Conservation (phyloP, 176 grass and related monocot genomes). For the Rhynchospora pubera region DNA sequence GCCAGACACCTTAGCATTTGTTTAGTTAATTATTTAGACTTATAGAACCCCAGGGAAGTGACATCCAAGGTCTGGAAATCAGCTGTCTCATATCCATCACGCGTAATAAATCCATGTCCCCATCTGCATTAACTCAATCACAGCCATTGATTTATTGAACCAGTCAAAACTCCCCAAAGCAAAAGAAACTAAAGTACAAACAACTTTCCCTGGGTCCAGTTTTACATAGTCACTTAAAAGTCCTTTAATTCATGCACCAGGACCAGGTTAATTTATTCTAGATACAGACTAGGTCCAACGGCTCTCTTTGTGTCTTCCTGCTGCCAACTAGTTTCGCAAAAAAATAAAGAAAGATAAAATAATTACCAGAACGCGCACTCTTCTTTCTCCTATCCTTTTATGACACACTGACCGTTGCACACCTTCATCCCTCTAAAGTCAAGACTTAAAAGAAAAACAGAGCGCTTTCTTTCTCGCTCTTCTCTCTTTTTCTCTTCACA, state of each 20-base stretch:
- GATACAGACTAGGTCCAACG: conserved; percentile 9
- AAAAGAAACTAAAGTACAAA: neutral
- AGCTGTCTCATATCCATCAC: neutral
- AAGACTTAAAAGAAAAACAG: neutral
- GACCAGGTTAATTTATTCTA: neutral
- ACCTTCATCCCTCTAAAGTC: conserved; percentile 8
- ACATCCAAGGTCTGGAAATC: neutral
- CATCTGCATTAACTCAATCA: neutral
- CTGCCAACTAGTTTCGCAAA: conserved; percentile 1
- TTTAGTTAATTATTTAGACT: neutral
- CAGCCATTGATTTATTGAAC: neutral
- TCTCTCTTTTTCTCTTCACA: neutral
- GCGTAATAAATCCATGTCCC: neutral
- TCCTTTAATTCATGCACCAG: neutral
- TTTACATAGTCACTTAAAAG: neutral
- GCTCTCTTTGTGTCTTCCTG: neutral
- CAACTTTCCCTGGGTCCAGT: neutral
- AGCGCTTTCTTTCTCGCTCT: neutral
- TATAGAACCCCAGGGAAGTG: neutral
- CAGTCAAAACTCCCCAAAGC: neutral
- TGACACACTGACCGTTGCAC: conserved; percentile 8
- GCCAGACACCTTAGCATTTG: neutral
- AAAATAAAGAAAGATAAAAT: neutral
- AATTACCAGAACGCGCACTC: neutral
- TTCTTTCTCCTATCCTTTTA: neutral